Conservation (phyloP, 192 early-diverging fungal species). For the Rhizophagus sp. region DNA sequence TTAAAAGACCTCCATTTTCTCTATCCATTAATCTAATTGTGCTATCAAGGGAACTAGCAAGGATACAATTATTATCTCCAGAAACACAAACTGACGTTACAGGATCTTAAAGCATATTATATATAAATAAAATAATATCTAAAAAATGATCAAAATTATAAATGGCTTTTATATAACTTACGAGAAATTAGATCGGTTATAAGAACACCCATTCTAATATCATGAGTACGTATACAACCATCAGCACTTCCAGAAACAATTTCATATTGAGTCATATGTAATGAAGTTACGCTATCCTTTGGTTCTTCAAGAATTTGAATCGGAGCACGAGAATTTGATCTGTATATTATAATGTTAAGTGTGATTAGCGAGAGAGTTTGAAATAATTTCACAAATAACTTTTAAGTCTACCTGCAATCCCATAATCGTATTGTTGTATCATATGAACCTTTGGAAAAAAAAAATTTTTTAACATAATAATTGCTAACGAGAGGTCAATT, state of each 20-base stretch:
- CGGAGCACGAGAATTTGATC: conserved; percentile 61
- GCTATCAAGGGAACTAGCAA: conserved; percentile 74
- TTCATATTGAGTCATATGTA: conserved; percentile 69
- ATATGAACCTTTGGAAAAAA: conserved; percentile 47
- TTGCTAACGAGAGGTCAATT: background rate
- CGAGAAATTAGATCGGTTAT: conserved; percentile 71
- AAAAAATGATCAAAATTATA: too few species aligned
- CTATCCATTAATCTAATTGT: conserved; percentile 86
- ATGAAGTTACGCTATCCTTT: conserved; percentile 83
- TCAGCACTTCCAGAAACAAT: conserved; percentile 82
- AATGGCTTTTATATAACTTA: conserved; percentile 35
- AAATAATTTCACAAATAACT: background rate
- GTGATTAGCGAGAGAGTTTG: background rate
- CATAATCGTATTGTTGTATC: conserved; percentile 77
- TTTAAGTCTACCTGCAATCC: conserved; percentile 65
- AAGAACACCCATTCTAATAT: conserved; percentile 77
- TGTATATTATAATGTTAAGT: conserved; percentile 1
- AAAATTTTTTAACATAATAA: background rate
- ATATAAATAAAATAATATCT: conserved; percentile 19
- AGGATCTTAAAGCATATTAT: conserved; percentile 49
- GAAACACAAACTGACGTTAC: conserved; percentile 74
- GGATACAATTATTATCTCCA: conserved; percentile 69
- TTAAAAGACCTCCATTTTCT: conserved; percentile 68
- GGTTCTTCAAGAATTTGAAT: conserved; percentile 84
- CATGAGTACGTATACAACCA: conserved; percentile 80